A percentile compares a stretch with the other conserved stretches of the same genome.
Conservation (phyloP, 176 grass and related monocot genomes). For the Raddia guianensis region DNA sequence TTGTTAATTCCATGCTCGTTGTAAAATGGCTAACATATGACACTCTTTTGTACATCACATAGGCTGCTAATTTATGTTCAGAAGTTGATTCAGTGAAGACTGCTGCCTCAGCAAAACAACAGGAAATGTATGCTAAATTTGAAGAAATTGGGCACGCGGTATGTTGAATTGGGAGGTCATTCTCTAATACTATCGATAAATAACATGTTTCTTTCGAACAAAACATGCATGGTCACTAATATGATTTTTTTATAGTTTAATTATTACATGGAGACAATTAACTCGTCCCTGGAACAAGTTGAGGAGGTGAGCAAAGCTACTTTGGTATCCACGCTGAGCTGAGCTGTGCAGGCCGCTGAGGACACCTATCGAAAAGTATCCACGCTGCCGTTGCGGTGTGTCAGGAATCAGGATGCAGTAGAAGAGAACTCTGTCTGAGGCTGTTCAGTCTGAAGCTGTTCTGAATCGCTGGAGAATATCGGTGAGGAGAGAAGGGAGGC, state of each 20-base stretch:
- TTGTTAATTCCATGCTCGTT: neutral
- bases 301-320: slow-evolving; percentile 35
- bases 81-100: slow-evolving; percentile 36
- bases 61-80: slow-evolving; percentile 50
- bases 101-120: slow-evolving; percentile 37
- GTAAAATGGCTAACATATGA: neutral
- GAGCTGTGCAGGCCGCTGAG: neutral
- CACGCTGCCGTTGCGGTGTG: neutral
- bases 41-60: slow-evolving; percentile 26
- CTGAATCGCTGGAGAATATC: too few relatives aligned
- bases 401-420: too few relatives aligned
- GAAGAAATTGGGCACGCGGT: slow-evolving; percentile 54
- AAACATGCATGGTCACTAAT: slow-evolving; percentile 2
- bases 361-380: neutral
- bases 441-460: too few relatives aligned
- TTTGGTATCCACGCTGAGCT: too few relatives aligned
- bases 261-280: slow-evolving; percentile 22
- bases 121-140: slow-evolving; percentile 46
- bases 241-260: slow-evolving; percentile 47
- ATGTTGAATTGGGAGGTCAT: slow-evolving; percentile 20
- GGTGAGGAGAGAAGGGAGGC: too few relatives aligned
- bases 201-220: neutral
- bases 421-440: too few relatives aligned
- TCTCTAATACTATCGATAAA: neutral
- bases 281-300: slow-evolving; percentile 39